These are phyloP conservation scores for Penicillium cinerascens DNA, from an alignment of 495 filamentous ascomycete genomes.

Conservation along the genomic window DNA sequence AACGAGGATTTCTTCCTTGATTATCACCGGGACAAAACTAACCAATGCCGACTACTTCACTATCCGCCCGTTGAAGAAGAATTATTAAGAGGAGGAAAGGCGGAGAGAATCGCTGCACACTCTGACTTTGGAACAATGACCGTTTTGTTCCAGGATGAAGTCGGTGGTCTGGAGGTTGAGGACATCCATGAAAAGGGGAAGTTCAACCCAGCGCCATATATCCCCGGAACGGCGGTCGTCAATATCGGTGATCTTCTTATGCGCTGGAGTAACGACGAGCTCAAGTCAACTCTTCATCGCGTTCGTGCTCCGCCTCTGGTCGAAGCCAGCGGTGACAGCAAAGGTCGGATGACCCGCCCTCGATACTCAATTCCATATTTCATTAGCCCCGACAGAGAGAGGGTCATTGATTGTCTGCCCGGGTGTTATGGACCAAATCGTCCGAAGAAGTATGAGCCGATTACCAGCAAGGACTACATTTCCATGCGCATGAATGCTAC, in stretches of 20 bases:
- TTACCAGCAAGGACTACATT: conserved; percentile 4
- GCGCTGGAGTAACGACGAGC: conserved; percentile 28
- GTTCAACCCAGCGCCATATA: conserved; percentile 42
- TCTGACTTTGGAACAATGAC: conserved; percentile 50
- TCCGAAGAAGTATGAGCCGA: conserved; percentile 32
- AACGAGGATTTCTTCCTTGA: conserved; percentile 39
- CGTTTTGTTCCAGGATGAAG: conserved; percentile 49
- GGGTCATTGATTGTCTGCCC: conserved; percentile 45
- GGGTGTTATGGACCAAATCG: conserved; percentile 32
- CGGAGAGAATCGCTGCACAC: conserved; percentile 23
- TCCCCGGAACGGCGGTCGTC: conserved; percentile 37
- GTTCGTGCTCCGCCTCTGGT: conserved; percentile 33
- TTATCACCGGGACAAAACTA: conserved; percentile 38
- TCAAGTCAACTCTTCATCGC: conserved; percentile 45
- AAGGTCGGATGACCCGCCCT: conserved; percentile 31
- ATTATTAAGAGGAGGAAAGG: conserved; percentile 1
- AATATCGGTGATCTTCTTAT: conserved; percentile 28
- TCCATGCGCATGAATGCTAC: conserved; percentile 6
- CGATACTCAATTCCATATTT: conserved; percentile 56
- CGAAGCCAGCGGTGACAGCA: conserved; percentile 5
- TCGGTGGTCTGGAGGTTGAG: conserved; percentile 51
- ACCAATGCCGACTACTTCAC: conserved; percentile 32
- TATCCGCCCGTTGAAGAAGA: conserved; percentile 18
- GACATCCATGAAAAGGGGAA: conserved; percentile 31
- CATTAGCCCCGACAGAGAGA: conserved; percentile 43